Base-by-base conservation (phyloP, 768 basidiomycete genomes). In the Amylocystis lapponica region DNA sequence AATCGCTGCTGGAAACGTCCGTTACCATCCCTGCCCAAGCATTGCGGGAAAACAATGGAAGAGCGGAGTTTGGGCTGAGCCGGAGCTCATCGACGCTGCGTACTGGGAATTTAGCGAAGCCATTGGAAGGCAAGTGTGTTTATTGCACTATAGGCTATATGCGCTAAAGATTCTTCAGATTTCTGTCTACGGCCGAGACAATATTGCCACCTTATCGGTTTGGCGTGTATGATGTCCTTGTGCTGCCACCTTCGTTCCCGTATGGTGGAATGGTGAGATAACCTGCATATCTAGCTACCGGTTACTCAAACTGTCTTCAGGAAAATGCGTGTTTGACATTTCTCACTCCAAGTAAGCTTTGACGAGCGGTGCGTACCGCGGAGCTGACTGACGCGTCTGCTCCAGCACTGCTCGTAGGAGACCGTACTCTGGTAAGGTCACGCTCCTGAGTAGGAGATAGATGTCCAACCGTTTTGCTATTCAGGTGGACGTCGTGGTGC, bases 251-350 rank as follows among this genome's bases (percentile, higher is more conserved):
- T 11, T 84, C 86, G 0, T 97, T 96, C 74, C 94, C 93, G 1
- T 95, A 86, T 59, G 93, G 91, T 39, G 91, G 89, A 47, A 85
- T 88, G 88, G 84, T 82, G 47, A 52, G 72, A 60, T 13, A n/a
- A n/a, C 19, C 26, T 21, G 6, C 8, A 7, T 41, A 4, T 25
- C 13, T 22, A 34, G 19, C 40, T 11, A 20, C 16, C 12, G 14
- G 11, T 21, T 7, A 13, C 13, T 31, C 19, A 30, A 5, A 27
- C n/a, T 14, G 4, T 10, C 35, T 27, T 31, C 20, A 88, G 89
- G 91, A 95, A 77, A 93, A 94, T 55, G 79, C 87, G 0, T 93
- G 90, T 56, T 60, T 93, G 49, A 81, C 87, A 1, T 95, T 94
- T 67, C 66, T 92, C 30, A 94, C 91, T 0, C 92, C 92, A 1